Percentiles rank a stretch among this genome's conserved stretches.
phyloP scores from a whole-genome alignment of 768 basidiomycete genomes.

The Nidularia sp. region DNA sequence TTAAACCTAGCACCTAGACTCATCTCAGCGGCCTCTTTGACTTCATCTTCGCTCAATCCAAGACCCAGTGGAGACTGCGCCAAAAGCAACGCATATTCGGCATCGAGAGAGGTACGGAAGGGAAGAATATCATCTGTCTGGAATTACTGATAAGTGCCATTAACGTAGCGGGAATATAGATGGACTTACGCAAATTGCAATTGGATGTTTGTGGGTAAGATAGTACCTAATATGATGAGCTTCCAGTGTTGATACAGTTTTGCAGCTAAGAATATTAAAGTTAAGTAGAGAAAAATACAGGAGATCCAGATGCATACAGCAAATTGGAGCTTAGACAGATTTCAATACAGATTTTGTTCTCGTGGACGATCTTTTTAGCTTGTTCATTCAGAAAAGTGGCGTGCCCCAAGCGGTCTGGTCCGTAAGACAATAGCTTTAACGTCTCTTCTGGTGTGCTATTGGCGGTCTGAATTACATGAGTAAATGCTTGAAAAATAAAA shows the following conservation, averaged over 20 bases:
- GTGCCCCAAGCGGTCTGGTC: constrained; percentile 71
- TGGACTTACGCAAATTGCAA: constrained; percentile 69
- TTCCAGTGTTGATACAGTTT: constrained; percentile 61
- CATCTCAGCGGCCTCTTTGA: constrained; percentile 54
- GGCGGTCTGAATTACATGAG: no score
- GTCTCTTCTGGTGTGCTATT: constrained; percentile 39
- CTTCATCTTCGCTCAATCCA: constrained; percentile 56
- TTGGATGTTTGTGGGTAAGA: constrained; percentile 58
- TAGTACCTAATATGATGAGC: constrained; percentile 73
- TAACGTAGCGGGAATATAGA: background rate
- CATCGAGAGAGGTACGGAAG: constrained; percentile 70
- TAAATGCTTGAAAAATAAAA: no score
- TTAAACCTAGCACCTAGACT: constrained; percentile 46
- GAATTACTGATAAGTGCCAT: constrained; percentile 2
- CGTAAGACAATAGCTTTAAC: constrained; percentile 51
- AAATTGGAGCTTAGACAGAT: constrained; percentile 82
- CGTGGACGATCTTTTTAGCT: constrained; percentile 49
- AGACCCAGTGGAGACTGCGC: constrained; percentile 71
- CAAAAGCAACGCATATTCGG: constrained; percentile 77
- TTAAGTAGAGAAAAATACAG: background rate
- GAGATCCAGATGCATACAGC: constrained; percentile 38
- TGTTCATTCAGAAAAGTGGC: constrained; percentile 74
- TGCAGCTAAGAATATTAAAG: constrained; percentile 40
- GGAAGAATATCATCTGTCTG: constrained; percentile 83
- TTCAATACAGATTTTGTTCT: constrained; percentile 60